phyloP scores from a whole-genome alignment of 352 stramenopile species.

The Globisporangium paroecandrum region DNA sequence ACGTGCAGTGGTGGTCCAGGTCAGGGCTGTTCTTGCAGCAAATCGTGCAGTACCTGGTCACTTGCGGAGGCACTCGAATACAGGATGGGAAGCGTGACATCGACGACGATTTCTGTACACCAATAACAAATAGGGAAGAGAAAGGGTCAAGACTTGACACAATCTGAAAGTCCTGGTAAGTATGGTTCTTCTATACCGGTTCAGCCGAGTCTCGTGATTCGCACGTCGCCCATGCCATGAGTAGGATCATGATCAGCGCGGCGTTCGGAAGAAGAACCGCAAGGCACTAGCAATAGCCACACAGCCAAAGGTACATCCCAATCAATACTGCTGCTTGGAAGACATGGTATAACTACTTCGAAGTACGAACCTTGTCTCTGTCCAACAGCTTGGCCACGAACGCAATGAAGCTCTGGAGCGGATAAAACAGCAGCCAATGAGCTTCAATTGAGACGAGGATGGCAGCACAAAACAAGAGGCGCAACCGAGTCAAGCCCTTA shows the following conservation, averaged over 20 bases:
- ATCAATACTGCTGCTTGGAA: no score
- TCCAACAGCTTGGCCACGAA: slow-evolving; percentile 60
- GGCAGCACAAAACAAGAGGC: not conserved
- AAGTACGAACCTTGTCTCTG: slow-evolving; percentile 39
- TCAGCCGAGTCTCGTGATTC: slow-evolving; percentile 57
- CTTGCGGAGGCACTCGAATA: slow-evolving; percentile 53
- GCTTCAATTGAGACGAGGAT: not conserved
- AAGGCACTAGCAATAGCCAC: slow-evolving; percentile 33
- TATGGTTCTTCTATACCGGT: slow-evolving; percentile 24
- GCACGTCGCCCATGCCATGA: slow-evolving; percentile 67
- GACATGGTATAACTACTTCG: not conserved
- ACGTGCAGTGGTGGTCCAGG: slow-evolving; percentile 85
- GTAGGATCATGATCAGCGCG: slow-evolving; percentile 47
- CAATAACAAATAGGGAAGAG: not conserved
- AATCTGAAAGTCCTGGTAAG: not conserved
- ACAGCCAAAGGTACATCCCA: not conserved
- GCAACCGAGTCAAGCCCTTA: slow-evolving; percentile 19
- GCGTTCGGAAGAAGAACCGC: slow-evolving; percentile 65
- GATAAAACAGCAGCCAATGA: not conserved
- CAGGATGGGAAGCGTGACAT: slow-evolving; percentile 25
- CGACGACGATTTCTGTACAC: slow-evolving; percentile 29
- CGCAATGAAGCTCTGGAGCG: slow-evolving; percentile 54
- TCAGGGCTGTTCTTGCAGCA: slow-evolving; percentile 81
- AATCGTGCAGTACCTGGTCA: slow-evolving; percentile 75
- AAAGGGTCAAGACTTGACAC: no score